Evolutionary conservation across 1,284 basidiomycete species (phyloP).

Genomic region (Neotropicomus parvogracilis): DNA sequence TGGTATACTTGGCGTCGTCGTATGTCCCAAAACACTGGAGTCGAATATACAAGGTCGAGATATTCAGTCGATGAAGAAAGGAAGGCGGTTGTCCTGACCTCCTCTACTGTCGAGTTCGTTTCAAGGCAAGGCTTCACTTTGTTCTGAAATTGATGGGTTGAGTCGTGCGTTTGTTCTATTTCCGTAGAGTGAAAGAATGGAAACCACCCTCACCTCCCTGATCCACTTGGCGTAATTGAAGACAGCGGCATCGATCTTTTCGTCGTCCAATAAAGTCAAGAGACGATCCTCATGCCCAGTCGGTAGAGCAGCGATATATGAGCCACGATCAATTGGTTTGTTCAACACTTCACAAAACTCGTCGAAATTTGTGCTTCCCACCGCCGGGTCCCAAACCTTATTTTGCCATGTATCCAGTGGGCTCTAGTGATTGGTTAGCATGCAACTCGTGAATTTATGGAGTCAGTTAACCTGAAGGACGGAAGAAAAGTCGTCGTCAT

Average conservation of each 20-base stretch:
- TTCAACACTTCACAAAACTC: constrained; percentile 68
- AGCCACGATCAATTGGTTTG: constrained; percentile 39
- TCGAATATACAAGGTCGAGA: constrained; percentile 1
- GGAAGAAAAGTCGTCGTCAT: constrained; percentile 78
- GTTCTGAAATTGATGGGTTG: constrained; percentile 39
- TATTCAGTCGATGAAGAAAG: neutral
- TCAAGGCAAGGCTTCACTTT: constrained; percentile 59
- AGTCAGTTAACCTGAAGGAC: constrained; percentile 50
- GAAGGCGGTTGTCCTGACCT: constrained; percentile 40
- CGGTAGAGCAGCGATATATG: constrained; percentile 33
- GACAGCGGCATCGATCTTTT: constrained; percentile 55
- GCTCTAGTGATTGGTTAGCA: constrained; percentile 23
- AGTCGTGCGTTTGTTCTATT: neutral
- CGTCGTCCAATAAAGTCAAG: constrained; percentile 40
- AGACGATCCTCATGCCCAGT: constrained; percentile 44
- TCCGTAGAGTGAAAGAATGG: neutral
- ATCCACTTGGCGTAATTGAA: constrained; percentile 79
- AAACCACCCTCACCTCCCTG: constrained; percentile 49
- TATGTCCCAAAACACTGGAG: constrained; percentile 82
- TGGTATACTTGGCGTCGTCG: constrained; percentile 64
- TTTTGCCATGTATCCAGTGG: constrained; percentile 58
- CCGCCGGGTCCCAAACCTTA: constrained; percentile 74
- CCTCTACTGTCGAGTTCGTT: constrained; percentile 47
- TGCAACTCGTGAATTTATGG: neutral
- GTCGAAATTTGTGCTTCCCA: constrained; percentile 61